Evolutionary conservation across 345 rosid genomes (phyloP), one percentile per base, ranked within the genome.

Genomic region (Erysimum cheiranthoides): DNA sequence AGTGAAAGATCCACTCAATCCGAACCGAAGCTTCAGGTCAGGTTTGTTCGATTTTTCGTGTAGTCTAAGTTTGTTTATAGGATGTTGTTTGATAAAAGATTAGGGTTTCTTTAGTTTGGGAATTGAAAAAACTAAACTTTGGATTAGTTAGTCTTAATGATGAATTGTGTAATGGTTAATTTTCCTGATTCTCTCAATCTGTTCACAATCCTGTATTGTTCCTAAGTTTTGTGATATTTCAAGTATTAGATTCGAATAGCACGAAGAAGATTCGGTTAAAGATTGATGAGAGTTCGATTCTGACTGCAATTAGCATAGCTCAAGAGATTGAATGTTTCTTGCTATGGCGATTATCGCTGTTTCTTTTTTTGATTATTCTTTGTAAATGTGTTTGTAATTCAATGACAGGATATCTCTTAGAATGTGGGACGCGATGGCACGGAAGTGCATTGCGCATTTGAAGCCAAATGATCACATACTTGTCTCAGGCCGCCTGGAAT

Each of bases 401-500:
- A 16, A 50, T 53, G 59, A 27, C 83, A 92, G 99, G 79, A 77
- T 92, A 54, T 16, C 1, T 18, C 78, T 90, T 79, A 47, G 38
- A 13, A 82, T 88, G 85, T 77, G 85, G 89, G 70, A 61, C 1
- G 79, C 73, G 42, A 66, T 87, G 71, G 96, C 89, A 12, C 61
- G 69, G 68, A 75, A 47, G 56, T 90, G 90, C 28, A 18, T 81
- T 13, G 68, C 76, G 43, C 86, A 90, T 82, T 39, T 92, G 79
- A 85, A 83, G 75, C 87, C 31, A 25, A 76, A 87, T 70, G 98
- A 90, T 80, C 64, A 61, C 18, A 74, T 89, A 7, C 85, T 79
- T 81, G 92, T 94, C 60, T 85, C 88, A 0, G 97, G 97, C 32
- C 68, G 16, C 3, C 82, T 94, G 17, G 72, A 8, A 31, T 84